Conservation (phyloP, 225 moss, liverwort and hornwort species). For the Sphagnum contortum region DNA sequence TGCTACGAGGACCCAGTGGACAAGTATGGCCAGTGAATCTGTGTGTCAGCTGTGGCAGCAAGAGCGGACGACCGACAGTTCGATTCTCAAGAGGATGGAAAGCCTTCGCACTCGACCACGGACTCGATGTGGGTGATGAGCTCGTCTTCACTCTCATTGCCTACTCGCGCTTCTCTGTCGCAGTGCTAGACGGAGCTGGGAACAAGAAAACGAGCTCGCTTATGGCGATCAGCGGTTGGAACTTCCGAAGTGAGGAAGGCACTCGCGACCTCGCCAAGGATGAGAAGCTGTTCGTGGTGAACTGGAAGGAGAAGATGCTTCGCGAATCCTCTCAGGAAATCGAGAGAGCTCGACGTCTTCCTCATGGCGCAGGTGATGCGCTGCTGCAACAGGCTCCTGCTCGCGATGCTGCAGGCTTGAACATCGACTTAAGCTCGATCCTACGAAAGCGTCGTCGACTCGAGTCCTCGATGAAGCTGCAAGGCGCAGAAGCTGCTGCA, state of each 20-base stretch:
- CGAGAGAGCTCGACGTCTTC: no score
- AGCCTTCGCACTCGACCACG: conserved; percentile 14
- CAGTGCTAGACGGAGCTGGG: conserved; percentile 13
- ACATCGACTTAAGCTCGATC: no score
- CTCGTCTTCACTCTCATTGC: conserved; percentile 21
- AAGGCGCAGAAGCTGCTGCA: no score
- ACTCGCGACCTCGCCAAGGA: conserved; percentile 3
- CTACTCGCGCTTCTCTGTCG: conserved; percentile 22
- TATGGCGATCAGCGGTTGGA: conserved; percentile 18
- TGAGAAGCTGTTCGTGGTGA: conserved; percentile 15
- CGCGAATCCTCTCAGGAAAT: conserved; percentile 4
- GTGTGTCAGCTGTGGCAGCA: conserved; percentile 23
- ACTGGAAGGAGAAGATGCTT: conserved; percentile 20
- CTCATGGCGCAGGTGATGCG: no score
- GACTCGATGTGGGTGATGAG: conserved; percentile 18
- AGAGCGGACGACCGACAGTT: conserved; percentile 17
- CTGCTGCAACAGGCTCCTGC: no score
- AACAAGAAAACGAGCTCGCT: conserved; percentile 14
- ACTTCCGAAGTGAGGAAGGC: conserved; percentile 13
- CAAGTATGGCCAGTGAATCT: conserved; percentile 29
- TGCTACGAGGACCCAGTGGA: conserved; percentile 21
- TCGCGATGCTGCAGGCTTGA: no score
- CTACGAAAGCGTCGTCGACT: no score
- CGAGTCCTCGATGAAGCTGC: no score
- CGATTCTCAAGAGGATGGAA: conserved; percentile 25